These are phyloP conservation scores for Pleurotus tuber-regium DNA, from an alignment of 768 basidiomycete species.

Conservation along the genomic window DNA sequence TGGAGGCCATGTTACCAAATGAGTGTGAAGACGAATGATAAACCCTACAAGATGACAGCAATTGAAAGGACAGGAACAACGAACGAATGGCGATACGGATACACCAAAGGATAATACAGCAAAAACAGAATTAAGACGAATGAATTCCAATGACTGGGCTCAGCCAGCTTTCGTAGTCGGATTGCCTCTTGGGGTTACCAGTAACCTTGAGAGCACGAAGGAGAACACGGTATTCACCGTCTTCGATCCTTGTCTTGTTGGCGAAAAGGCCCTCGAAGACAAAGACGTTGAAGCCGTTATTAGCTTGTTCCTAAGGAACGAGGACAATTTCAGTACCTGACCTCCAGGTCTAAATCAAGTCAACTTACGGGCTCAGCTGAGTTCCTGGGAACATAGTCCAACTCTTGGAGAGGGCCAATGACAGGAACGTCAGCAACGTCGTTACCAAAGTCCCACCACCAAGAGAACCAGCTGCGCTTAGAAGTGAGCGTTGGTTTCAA, in stretches of 20 bases:
- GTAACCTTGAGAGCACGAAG: constrained; percentile 41
- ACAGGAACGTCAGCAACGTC: constrained; percentile 18
- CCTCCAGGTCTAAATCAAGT: not conserved
- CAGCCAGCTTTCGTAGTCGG: constrained; percentile 46
- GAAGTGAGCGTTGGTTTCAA: constrained; percentile 24
- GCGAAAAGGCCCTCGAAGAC: constrained; percentile 30
- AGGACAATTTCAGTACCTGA: not conserved
- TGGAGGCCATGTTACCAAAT: not conserved
- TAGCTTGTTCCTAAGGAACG: constrained; percentile 18
- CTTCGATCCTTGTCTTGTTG: constrained; percentile 41
- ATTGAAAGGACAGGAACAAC: not conserved
- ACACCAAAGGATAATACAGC: not conserved
- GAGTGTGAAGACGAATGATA: constrained; percentile 7
- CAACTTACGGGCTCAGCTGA: constrained; percentile 29
- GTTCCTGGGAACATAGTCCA: constrained; percentile 47
- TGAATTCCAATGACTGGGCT: constrained; percentile 35
- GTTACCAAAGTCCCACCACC: constrained; percentile 1
- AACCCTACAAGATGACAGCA: not conserved
- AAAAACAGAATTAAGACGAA: not conserved
- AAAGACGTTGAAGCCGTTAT: constrained; percentile 27
- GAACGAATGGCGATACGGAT: constrained; percentile 10
- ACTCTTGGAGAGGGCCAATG: constrained; percentile 47
- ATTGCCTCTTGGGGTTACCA: constrained; percentile 36
- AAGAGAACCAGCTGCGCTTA: constrained; percentile 22
- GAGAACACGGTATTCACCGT: constrained; percentile 39